Base-by-base conservation (phyloP, 2,329 filamentous ascomycete genomes). In the Diaporthe vexans region DNA sequence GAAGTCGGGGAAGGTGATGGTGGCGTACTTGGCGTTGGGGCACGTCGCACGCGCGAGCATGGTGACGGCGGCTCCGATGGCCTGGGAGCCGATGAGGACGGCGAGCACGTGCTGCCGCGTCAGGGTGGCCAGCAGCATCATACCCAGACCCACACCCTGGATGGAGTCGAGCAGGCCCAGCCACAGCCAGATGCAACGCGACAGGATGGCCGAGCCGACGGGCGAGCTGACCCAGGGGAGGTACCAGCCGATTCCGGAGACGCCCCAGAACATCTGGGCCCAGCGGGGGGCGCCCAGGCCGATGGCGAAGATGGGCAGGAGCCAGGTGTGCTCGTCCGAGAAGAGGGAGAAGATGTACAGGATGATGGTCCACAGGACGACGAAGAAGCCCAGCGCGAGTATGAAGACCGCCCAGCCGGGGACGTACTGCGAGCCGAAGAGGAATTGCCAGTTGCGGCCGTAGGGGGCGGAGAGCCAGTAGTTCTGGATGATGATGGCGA, bases 211-310 rank as follows among this genome's bases (percentile, higher is more conserved):
- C 4, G 88, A 87, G 11, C 86, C 85, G 0, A 89, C 81, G 19
- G 88, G 87, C 1, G 84, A 83, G 58, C 88, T 88, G 10, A 88
- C 88, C 91, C 91, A 93, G 4, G 91, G 91, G 3, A 93, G 81
- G 79, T 89, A 93, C 54, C 87, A 83, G 8, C 91, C 91, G 74
- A 92, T 88, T 21, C 88, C 88, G 9, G 88, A 90, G 9, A 87
- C 89, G 11, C 87, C 89, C 91, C 91, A 93, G 80, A 91, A 90
- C 80, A 93, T 92, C 80, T 93, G 91, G 13, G 88, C 88, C 91
- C 91, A 93, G 75, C 91, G 86, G 0, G 91, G 91, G 5, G 91
- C 91, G 59, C 89, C 90, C 21, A 93, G 87, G 19, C 91, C 91
- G 76, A 93, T 90, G 59, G 91, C 91, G 76, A 93, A 92, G 74